Evolutionary conservation across 192 early-diverging fungal genomes (phyloP).

Genomic region (Backusella macrospora): DNA sequence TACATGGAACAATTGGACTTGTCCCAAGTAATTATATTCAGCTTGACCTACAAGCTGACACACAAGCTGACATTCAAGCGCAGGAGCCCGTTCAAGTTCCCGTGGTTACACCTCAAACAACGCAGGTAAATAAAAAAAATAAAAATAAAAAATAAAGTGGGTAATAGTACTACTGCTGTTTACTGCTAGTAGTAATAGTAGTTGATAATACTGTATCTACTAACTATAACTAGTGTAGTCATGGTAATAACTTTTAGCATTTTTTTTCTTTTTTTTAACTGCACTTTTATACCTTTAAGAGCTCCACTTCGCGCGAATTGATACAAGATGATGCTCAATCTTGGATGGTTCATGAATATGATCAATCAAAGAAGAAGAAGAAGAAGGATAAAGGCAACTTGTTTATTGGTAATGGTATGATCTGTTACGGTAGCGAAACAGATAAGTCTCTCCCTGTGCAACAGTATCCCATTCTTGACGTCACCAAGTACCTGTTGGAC

Average conservation of each 20-base stretch:
- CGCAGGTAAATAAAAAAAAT: background rate
- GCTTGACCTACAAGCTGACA: conserved; percentile 20
- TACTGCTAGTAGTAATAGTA: no score
- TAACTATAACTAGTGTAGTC: no score
- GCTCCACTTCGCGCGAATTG: background rate
- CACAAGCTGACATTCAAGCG: background rate
- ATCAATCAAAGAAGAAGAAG: conserved; percentile 71
- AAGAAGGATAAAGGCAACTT: conserved; percentile 70
- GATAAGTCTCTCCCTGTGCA: conserved; percentile 61
- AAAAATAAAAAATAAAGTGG: background rate
- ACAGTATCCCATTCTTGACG: conserved; percentile 60
- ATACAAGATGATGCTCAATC: conserved; percentile 44
- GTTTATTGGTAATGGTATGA: conserved; percentile 61
- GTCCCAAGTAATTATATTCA: conserved; percentile 88
- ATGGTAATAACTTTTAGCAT: background rate
- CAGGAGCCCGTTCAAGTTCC: background rate
- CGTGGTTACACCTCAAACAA: conserved; percentile 2
- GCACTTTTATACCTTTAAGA: background rate
- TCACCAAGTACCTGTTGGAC: conserved; percentile 64
- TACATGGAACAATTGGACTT: conserved; percentile 74
- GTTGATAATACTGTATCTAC: background rate
- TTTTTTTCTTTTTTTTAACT: conserved; percentile 1
- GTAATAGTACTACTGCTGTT: background rate
- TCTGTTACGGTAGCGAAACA: conserved; percentile 66
- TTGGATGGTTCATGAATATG: conserved; percentile 63